phyloP scores from a whole-genome alignment of 129 eudicot species.

The Flaveria linearis region DNA sequence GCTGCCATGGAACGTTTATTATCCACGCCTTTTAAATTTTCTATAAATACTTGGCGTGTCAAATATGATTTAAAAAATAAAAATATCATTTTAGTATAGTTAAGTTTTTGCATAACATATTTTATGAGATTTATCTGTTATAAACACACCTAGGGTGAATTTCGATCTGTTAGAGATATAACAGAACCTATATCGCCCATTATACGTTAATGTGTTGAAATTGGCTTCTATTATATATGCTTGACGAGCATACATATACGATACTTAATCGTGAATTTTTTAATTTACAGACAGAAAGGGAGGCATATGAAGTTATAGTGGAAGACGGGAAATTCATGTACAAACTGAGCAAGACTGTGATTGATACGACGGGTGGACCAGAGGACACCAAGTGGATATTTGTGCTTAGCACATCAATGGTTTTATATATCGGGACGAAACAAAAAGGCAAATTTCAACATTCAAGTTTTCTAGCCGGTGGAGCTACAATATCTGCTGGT shows the following conservation, averaged over 20 bases:
- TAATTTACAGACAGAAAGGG: constrained; percentile 65
- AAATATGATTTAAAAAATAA: neutral
- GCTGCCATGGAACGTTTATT: neutral
- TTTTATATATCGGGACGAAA: constrained; percentile 69
- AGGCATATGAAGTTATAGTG: constrained; percentile 70
- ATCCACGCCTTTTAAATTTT: neutral
- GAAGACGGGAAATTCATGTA: constrained; percentile 59
- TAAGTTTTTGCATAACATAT: neutral
- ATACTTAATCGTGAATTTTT: constrained; percentile 9
- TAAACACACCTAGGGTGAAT: neutral
- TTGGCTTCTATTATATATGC: neutral
- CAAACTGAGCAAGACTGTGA: constrained; percentile 52
- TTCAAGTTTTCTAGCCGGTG: constrained; percentile 97
- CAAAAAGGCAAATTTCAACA: constrained; percentile 86
- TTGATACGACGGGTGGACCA: constrained; percentile 59
- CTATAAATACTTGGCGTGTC: neutral
- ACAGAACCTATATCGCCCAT: neutral
- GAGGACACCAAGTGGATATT: constrained; percentile 84
- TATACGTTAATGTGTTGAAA: neutral
- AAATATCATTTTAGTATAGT: neutral
- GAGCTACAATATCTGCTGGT: constrained; percentile 93
- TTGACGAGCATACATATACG: neutral
- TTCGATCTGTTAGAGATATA: neutral
- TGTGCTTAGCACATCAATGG: constrained; percentile 71
- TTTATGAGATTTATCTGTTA: neutral